Percentiles rank a stretch among this genome's conserved stretches.
These are phyloP conservation scores for Boletellus ananiceps DNA, from an alignment of 768 basidiomycete species.

Conservation along the genomic window DNA sequence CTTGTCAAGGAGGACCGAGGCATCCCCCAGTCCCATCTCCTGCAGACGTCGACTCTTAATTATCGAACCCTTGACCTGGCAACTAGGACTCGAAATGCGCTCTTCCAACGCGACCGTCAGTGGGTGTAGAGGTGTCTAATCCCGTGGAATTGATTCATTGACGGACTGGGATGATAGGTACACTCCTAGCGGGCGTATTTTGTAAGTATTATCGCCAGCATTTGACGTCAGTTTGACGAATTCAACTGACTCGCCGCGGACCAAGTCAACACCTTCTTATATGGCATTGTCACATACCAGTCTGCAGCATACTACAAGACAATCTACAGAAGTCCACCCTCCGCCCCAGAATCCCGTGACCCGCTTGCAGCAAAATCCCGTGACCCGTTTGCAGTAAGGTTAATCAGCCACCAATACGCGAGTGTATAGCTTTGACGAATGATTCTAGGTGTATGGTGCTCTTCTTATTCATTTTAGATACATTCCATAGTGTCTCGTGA, in stretches of 20 bases:
- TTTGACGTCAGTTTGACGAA: not conserved
- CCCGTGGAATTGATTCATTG: not conserved
- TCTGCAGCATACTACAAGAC: constrained; percentile 36
- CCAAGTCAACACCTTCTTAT: constrained; percentile 27
- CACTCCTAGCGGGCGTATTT: constrained; percentile 6
- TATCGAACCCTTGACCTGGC: not conserved
- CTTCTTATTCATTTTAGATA: constrained; percentile 12
- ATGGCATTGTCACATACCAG: constrained; percentile 39
- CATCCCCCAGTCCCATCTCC: not conserved
- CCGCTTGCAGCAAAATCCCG: constrained; percentile 2
- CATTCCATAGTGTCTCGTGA: constrained; percentile 15
- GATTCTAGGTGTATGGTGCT: constrained; percentile 6
- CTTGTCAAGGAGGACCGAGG: no score
- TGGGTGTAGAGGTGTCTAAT: not conserved
- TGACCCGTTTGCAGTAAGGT: constrained; percentile 8
- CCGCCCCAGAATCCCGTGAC: constrained; percentile 5
- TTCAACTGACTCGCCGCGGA: not conserved
- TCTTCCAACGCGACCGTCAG: not conserved
- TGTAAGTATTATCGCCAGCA: not conserved
- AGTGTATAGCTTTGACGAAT: not conserved
- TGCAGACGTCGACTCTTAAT: not conserved
- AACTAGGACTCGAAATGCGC: not conserved
- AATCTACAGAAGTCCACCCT: not conserved
- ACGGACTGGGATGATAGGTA: constrained; percentile 3
- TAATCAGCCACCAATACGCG: not conserved